phyloP scores from a whole-genome alignment of 1,284 basidiomycete species.

The Rhodofomes roseus region DNA sequence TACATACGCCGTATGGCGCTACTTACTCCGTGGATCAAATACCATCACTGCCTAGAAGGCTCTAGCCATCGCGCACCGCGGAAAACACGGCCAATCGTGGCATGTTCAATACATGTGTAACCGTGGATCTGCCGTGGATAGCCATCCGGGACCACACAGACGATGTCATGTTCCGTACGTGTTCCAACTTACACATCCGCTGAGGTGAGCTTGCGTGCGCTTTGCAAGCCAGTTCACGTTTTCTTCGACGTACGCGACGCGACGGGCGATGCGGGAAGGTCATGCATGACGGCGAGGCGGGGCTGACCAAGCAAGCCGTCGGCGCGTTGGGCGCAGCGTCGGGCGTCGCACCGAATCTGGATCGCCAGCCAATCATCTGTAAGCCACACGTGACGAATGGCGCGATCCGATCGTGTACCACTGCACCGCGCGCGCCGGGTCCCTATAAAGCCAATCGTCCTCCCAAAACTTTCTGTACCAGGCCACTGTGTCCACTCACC shows the following conservation, averaged over 20 bases:
- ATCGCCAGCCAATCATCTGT: conserved; percentile 8
- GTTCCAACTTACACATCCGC: neutral
- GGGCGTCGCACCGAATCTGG: conserved; percentile 1
- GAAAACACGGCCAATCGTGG: neutral
- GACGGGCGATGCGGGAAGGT: too few species aligned
- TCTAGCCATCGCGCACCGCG: neutral
- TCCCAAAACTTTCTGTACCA: neutral
- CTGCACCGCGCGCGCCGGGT: conserved; percentile 4
- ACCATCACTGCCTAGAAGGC: neutral
- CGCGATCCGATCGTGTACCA: conserved; percentile 6
- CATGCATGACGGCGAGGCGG: neutral
- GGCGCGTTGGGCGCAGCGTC: neutral
- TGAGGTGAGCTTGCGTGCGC: neutral
- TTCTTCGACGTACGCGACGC: too few species aligned
- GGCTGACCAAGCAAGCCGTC: neutral
- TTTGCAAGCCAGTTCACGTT: neutral
- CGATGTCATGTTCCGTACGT: neutral
- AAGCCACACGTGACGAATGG: conserved; percentile 7
- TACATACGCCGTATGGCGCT: too few species aligned
- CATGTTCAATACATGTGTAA: neutral
- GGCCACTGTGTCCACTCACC: conserved; percentile 2
- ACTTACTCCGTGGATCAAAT: too few species aligned
- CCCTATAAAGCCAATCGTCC: conserved; percentile 5
- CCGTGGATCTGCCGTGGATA: neutral
- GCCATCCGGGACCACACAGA: neutral